Conservation (phyloP, 176 grass and related monocot genomes). For the Rhynchospora pubera region DNA sequence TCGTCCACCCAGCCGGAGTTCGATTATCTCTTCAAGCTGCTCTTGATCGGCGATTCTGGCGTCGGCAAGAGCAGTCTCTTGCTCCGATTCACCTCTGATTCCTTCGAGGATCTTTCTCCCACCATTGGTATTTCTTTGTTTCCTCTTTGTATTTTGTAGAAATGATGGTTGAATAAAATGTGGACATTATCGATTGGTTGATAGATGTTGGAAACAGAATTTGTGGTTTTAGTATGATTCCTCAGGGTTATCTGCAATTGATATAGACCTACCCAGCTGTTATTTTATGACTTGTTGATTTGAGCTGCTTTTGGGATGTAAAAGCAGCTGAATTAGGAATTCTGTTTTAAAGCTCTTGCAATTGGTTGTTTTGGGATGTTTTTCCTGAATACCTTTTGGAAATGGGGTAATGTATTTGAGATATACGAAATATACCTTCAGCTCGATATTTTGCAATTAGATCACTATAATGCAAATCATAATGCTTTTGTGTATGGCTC, state of each 20-base stretch:
- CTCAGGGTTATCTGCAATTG: neutral
- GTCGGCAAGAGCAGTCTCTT: constrained; percentile 97
- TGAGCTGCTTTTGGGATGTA: neutral
- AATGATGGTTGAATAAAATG: neutral
- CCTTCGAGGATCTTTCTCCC: constrained; percentile 85
- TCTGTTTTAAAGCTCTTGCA: neutral
- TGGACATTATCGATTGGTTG: neutral
- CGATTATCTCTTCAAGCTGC: constrained; percentile 88
- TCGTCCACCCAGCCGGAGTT: constrained; percentile 75
- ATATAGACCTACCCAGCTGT: neutral
- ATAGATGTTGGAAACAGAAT: neutral
- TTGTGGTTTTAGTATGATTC: neutral
- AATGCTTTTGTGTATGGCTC: neutral
- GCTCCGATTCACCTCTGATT: constrained; percentile 84
- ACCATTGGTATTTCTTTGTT: constrained; percentile 49
- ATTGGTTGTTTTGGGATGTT: neutral
- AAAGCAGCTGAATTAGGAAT: neutral
- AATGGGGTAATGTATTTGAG: neutral
- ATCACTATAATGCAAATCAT: neutral
- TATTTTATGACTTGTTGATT: neutral
- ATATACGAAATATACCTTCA: neutral
- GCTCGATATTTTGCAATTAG: neutral
- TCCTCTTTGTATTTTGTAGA: neutral
- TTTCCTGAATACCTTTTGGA: neutral
- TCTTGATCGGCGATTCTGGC: constrained; percentile 92